phyloP scores from a whole-genome alignment of 2,329 filamentous ascomycete genomes.

The Rhynchosporium graminicola region DNA sequence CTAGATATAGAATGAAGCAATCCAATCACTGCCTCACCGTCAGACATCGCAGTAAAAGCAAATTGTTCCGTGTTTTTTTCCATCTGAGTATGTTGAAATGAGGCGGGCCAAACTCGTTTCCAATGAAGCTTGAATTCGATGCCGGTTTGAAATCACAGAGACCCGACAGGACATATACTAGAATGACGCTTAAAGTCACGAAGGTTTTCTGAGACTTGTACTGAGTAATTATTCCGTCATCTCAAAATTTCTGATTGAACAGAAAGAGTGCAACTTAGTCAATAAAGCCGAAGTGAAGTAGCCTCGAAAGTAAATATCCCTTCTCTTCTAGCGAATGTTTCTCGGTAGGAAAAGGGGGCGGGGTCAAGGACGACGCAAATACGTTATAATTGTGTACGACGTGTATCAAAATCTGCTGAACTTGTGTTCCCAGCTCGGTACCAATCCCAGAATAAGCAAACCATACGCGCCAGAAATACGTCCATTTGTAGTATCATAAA shows the following conservation, averaged over 20 bases:
- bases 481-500: not conserved
- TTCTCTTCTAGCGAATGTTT: conserved; percentile 2
- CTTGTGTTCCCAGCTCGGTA: not conserved
- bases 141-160: too few relatives aligned
- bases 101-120: too few relatives aligned
- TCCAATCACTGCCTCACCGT: too few relatives aligned
- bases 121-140: too few relatives aligned
- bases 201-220: too few relatives aligned
- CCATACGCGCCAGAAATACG: conserved; percentile 8
- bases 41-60: too few relatives aligned
- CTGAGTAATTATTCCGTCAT: too few relatives aligned
- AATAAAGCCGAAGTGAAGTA: too few relatives aligned
- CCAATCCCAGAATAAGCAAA: conserved; percentile 1
- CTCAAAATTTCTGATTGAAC: too few relatives aligned
- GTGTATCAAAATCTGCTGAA: not conserved
- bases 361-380: not conserved
- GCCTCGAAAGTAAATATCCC: not conserved
- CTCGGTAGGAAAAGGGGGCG: conserved; percentile 13
- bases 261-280: too few relatives aligned
- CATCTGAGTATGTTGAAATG: not conserved
- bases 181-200: too few relatives aligned
- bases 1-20: not conserved
- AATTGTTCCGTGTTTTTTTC: not conserved
- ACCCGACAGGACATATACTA: too few relatives aligned
- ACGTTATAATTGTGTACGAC: not conserved